These are phyloP conservation scores for Niebla homalea DNA, from an alignment of 495 filamentous ascomycete genomes.

Conservation along the genomic window DNA sequence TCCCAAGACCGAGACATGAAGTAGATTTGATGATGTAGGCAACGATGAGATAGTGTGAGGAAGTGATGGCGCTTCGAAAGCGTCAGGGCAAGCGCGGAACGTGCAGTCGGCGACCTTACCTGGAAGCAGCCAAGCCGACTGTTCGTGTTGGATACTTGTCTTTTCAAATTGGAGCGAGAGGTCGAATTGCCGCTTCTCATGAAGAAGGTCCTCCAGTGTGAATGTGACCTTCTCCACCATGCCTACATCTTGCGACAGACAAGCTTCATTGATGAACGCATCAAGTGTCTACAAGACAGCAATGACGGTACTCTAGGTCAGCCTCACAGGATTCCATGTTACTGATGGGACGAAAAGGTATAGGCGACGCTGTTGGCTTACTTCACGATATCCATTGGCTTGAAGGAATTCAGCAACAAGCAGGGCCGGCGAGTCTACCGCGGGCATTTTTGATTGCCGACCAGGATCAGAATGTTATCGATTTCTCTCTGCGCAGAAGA, in stretches of 20 bases:
- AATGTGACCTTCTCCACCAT: slow-evolving; percentile 27
- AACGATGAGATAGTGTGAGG: slow-evolving; percentile 28
- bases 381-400: slow-evolving; percentile 44
- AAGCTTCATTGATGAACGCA: slow-evolving; percentile 49
- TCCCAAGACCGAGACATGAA: slow-evolving; percentile 35
- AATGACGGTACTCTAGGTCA: background rate
- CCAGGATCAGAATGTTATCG: too few species aligned
- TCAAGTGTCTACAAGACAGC: slow-evolving; percentile 32
- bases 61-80: slow-evolving; percentile 33
- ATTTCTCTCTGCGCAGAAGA: too few species aligned
- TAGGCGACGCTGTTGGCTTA: slow-evolving; percentile 5
- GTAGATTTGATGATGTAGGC: slow-evolving; percentile 39
- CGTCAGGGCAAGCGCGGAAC: slow-evolving; percentile 1
- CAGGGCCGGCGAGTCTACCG: slow-evolving; percentile 31
- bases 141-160: slow-evolving; percentile 29
- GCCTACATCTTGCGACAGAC: slow-evolving; percentile 35
- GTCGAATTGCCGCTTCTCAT: slow-evolving; percentile 54
- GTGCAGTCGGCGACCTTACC: slow-evolving; percentile 25
- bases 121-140: slow-evolving; percentile 34
- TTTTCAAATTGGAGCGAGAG: slow-evolving; percentile 43
- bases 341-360: background rate
- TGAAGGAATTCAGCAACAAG: slow-evolving; percentile 52
- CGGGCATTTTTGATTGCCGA: slow-evolving; percentile 22
- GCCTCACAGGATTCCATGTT: background rate
- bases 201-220: slow-evolving; percentile 50